Conservation (phyloP, 495 filamentous ascomycete species). For the Penicillium canariense region DNA sequence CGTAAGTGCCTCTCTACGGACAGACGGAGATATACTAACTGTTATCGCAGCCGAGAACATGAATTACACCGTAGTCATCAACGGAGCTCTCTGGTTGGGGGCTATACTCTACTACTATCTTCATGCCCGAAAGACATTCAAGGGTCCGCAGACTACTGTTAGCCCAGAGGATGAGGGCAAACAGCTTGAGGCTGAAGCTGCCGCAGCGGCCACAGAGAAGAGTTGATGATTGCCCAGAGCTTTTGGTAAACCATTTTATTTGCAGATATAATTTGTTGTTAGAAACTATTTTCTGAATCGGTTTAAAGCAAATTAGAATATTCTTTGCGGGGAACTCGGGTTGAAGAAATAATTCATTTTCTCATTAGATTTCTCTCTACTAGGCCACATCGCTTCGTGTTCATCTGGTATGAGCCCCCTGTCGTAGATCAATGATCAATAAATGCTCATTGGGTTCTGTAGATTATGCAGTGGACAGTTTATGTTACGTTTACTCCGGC, state of each 20-base stretch:
- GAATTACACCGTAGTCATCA: conserved; percentile 68
- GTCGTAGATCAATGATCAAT: background rate
- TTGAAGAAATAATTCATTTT: background rate
- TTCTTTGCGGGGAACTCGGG: background rate
- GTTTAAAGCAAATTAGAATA: background rate
- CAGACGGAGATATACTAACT: conserved; percentile 12
- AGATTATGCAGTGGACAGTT: background rate
- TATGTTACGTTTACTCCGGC: conserved; percentile 41
- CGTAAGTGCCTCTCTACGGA: conserved; percentile 14
- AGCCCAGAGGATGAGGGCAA: conserved; percentile 25
- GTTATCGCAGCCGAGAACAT: conserved; percentile 44
- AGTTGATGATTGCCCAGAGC: background rate
- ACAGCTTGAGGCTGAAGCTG: conserved; percentile 6
- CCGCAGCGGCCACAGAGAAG: background rate
- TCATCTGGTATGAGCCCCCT: no score
- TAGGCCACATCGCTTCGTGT: background rate
- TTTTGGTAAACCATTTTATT: background rate
- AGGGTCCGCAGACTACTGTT: conserved; percentile 68
- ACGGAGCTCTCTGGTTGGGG: conserved; percentile 59
- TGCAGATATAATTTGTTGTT: no score
- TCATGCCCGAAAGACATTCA: conserved; percentile 67
- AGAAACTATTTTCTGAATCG: no score
- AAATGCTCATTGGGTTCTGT: background rate
- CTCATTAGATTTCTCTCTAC: conserved; percentile 1
- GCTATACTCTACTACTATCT: conserved; percentile 61